A percentile compares a stretch with the other conserved stretches of the same genome.
Evolutionary conservation across 202 grass and related monocot species (phyloP).

Genomic region (Elaeis oleifera): DNA sequence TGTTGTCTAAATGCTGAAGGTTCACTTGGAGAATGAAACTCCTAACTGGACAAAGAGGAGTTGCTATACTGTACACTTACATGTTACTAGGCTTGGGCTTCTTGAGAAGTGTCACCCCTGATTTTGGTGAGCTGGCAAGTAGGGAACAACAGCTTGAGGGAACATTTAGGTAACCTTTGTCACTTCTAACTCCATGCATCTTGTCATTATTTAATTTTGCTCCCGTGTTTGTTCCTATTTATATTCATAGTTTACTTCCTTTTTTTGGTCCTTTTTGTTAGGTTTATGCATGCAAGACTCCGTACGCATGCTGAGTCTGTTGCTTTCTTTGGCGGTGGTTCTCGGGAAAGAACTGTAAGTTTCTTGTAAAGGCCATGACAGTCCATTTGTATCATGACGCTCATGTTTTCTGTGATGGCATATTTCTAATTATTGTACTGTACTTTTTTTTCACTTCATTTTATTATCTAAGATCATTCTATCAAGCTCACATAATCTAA

Average conservation of each 20-base stretch:
- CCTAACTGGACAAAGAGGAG: slow-evolving; percentile 87
- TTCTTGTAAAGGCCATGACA: slow-evolving; percentile 6
- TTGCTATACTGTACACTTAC: slow-evolving; percentile 92
- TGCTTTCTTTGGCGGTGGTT: slow-evolving; percentile 99
- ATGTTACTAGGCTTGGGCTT: slow-evolving; percentile 96
- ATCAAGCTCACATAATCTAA: no score
- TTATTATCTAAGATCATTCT: no score
- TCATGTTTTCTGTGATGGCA: no score
- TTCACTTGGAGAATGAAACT: slow-evolving; percentile 99
- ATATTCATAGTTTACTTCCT: neutral
- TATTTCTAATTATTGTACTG: no score
- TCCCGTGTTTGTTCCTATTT: neutral
- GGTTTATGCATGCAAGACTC: slow-evolving; percentile 94
- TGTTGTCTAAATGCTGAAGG: slow-evolving; percentile 40
- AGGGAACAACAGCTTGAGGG: slow-evolving; percentile 97
- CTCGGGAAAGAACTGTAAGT: slow-evolving; percentile 82
- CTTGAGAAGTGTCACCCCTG: slow-evolving; percentile 78
- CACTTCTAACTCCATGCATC: slow-evolving; percentile 15
- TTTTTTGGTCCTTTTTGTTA: slow-evolving; percentile 18
- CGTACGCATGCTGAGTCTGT: slow-evolving; percentile 96
- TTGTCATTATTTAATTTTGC: neutral
- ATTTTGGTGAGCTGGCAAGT: slow-evolving; percentile 82
- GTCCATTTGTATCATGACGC: no score
- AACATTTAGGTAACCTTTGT: slow-evolving; percentile 65
- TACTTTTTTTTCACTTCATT: no score